Conservation (phyloP, 306 rosid genomes). For the Boehmeria nivea region DNA sequence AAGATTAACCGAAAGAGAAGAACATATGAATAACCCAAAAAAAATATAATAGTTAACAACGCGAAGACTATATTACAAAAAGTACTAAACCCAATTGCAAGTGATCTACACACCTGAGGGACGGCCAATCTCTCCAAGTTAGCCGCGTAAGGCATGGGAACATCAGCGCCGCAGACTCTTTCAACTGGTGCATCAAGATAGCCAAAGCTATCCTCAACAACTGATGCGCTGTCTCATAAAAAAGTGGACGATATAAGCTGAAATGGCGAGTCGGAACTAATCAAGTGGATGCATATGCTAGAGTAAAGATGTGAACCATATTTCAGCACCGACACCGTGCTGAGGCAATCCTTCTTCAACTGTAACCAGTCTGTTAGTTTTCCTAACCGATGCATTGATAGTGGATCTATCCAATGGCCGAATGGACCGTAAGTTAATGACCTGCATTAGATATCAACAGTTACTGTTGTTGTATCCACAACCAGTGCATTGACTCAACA, state of each 20-base stretch:
- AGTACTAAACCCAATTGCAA: too few species aligned
- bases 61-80: too few species aligned
- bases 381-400: slow-evolving; percentile 86
- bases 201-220: slow-evolving; percentile 90
- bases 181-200: slow-evolving; percentile 97
- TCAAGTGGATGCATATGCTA: not conserved
- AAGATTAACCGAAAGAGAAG: slow-evolving; percentile 8
- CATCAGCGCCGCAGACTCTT: slow-evolving; percentile 93
- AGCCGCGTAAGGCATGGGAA: slow-evolving; percentile 99
- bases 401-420: slow-evolving; percentile 92
- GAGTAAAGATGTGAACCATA: slow-evolving; percentile 52
- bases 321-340: slow-evolving; percentile 99
- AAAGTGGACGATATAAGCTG: too few species aligned
- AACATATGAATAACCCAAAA: too few species aligned
- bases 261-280: too few species aligned
- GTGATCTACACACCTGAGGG: slow-evolving; percentile 63
- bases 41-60: too few species aligned
- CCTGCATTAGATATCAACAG: slow-evolving; percentile 31
- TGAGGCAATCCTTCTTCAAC: slow-evolving; percentile 99
- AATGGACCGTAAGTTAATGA: slow-evolving; percentile 86
- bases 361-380: slow-evolving; percentile 87
- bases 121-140: slow-evolving; percentile 96
- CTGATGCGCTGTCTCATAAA: slow-evolving; percentile 59
- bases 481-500: slow-evolving; percentile 4
- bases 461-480: slow-evolving; percentile 14